These are phyloP conservation scores for Agrocybe pediades DNA, from an alignment of 768 basidiomycete genomes.

Conservation along the genomic window DNA sequence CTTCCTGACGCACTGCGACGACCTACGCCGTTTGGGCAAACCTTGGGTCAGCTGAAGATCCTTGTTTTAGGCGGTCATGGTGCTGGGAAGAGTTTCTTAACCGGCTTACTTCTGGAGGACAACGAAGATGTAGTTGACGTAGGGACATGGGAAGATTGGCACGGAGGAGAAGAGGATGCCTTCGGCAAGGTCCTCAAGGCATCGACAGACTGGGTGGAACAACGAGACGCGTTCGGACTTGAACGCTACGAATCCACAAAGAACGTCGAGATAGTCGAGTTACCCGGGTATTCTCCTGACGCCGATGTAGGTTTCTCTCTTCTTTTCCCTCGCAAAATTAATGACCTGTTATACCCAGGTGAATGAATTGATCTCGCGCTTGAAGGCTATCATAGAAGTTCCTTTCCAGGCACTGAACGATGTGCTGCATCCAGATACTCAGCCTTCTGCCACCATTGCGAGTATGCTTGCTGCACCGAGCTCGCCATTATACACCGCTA, in stretches of 20 bases:
- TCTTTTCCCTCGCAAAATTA: neutral
- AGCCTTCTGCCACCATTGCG: slow-evolving; percentile 52
- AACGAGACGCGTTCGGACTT: slow-evolving; percentile 61
- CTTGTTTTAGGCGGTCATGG: slow-evolving; percentile 53
- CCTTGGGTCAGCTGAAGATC: slow-evolving; percentile 60
- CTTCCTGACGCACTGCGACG: slow-evolving; percentile 62
- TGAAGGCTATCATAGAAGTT: slow-evolving; percentile 48
- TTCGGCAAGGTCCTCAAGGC: slow-evolving; percentile 50
- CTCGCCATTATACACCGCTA: slow-evolving; percentile 60
- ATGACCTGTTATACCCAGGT: slow-evolving; percentile 25
- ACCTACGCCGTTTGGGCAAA: slow-evolving; percentile 70
- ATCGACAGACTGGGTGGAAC: slow-evolving; percentile 75
- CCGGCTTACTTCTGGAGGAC: slow-evolving; percentile 54
- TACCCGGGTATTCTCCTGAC: slow-evolving; percentile 45
- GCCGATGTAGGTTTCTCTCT: slow-evolving; percentile 44
- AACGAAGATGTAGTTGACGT: slow-evolving; percentile 71
- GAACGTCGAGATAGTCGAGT: slow-evolving; percentile 63
- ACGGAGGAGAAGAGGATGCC: slow-evolving; percentile 13
- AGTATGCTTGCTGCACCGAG: slow-evolving; percentile 58
- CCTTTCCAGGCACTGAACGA: slow-evolving; percentile 57
- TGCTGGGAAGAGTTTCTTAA: slow-evolving; percentile 46
- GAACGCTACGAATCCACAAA: slow-evolving; percentile 66
- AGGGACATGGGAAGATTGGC: slow-evolving; percentile 55
- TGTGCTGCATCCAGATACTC: slow-evolving; percentile 52
- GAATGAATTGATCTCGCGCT: slow-evolving; percentile 30